Base-by-base conservation (phyloP, 139 green algal genomes). In the Chlamydomonas sp. region DNA sequence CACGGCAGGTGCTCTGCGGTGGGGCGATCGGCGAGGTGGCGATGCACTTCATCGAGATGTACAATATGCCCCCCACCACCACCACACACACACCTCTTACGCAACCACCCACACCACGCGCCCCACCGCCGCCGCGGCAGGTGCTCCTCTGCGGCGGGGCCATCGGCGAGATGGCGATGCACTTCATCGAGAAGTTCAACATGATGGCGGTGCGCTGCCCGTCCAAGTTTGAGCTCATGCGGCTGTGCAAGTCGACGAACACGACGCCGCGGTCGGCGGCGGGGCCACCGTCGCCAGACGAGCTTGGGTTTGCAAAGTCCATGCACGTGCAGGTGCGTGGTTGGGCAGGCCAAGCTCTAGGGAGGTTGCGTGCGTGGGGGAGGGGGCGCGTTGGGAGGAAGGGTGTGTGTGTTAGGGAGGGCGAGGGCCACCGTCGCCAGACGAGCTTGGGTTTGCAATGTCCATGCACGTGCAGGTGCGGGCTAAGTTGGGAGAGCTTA, bases 201-300 rank as follows among this genome's bases (percentile, higher is more conserved):
- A 73, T 85, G 26, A 82, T 88, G 75, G 84, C 79, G 8, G 62
- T 94, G 6, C 88, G 92, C 63, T 87, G 98, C 37, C 88, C 88
- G 28, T 96, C 87, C 78, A 99, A 99, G 85, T 99, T 99, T 67
- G 95, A 99, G 77, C 84, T 99, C 69, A 82, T 92, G 31, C 76
- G 95, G 20, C 81, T 99, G 63, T 96, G 91, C 85, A 82, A 90
- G n/a, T 89, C 93, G 10, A 98, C 91, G 2, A 88, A 88, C 50
- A 74, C 85, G 5, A 86, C 84, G 22, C 87, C 88, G 8, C 61
- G 65, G 35, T 39, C 79, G n/a, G 75, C 71, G 34, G 29, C 76
- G 58, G 31, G 65, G 28, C 37, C 85, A 2, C 91, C 91, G 2
- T 59, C 67, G 1, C 49, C 85, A 5, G 86, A 91, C n/a, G 87